Evolutionary conservation across 179 eudicot genomes (phyloP), one percentile per base, ranked within the genome.

Genomic region (Nepenthes alata): DNA sequence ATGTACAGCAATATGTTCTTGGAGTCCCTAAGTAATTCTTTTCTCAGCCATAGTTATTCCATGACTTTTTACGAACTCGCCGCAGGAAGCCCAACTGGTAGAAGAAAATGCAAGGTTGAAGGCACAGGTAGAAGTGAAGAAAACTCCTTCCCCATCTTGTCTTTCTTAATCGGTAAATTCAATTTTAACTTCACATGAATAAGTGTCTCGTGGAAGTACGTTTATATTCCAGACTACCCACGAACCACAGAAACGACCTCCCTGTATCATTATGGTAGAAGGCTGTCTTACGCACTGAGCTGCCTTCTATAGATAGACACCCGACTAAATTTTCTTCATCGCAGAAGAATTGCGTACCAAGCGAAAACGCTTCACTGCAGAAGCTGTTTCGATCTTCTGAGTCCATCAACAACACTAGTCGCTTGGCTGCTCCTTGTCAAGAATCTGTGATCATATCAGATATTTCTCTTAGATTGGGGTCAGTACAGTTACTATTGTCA

Each of bases 381-480:
- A 56, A 59, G 25, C n/a, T 59, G 15, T 64, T 11, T 5, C 37
- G 55, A 45, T 37, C 53, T 51, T 13, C 39, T 1, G 62, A 72
- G 48, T 68, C 62, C n/a, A 53, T 61, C 47, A 53, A 58, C 35
- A 50, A 55, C 16, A 6, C 2, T 15, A 56, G 65, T 11, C 55
- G 45, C 10, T 3, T 45, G 0, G 50, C 38, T 55, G 62, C 35
- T 53, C 37, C 62, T 66, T 35, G 10, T 38, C 41, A 8, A 12
- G 61, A 57, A 38, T 37, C 53, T 6, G n/a, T 58, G 4, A n/a
- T 15, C 45, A 25, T 25, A 25, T 72, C 63, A 2, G 66, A 67
- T 62, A 67, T 64, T 16, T 72, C 59, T 11, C 75, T 72, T 25
- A 62, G 56, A 58, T 58, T 72, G 68, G 75, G 75, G 75, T 71